phyloP scores from a whole-genome alignment of 768 basidiomycete species.

The Boletellus ananas region DNA sequence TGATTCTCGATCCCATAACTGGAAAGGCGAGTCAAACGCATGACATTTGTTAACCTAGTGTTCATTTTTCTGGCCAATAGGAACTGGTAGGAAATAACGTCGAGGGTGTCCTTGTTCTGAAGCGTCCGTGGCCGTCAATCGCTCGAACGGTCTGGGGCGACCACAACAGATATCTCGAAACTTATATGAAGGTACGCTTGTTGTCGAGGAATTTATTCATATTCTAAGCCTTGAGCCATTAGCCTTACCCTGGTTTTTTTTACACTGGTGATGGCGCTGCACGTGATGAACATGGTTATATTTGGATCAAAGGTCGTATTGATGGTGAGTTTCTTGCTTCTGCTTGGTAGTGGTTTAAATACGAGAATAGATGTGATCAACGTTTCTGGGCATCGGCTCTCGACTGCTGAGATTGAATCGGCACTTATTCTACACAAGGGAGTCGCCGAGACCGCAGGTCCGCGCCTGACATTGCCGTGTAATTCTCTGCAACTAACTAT shows the following conservation, averaged over 20 bases:
- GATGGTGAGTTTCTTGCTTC: slow-evolving; percentile 59
- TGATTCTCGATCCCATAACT: slow-evolving; percentile 78
- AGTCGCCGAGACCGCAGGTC: slow-evolving; percentile 89
- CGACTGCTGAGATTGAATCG: slow-evolving; percentile 97
- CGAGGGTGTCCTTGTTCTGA: slow-evolving; percentile 87
- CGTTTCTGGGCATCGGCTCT: slow-evolving; percentile 94
- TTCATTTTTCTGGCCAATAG: slow-evolving; percentile 24
- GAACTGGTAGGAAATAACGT: slow-evolving; percentile 76
- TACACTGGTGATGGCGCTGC: slow-evolving; percentile 98
- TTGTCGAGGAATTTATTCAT: slow-evolving; percentile 28
- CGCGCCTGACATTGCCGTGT: slow-evolving; percentile 7
- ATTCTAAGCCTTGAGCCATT: slow-evolving; percentile 30
- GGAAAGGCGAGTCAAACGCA: slow-evolving; percentile 50
- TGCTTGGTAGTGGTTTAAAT: not conserved
- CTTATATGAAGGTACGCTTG: slow-evolving; percentile 57
- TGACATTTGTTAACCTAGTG: not conserved
- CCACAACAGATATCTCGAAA: slow-evolving; percentile 80
- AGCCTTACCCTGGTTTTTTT: slow-evolving; percentile 87
- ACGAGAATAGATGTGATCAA: slow-evolving; percentile 81
- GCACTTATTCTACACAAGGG: slow-evolving; percentile 93
- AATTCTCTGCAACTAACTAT: slow-evolving; percentile 5
- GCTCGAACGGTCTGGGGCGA: slow-evolving; percentile 91
- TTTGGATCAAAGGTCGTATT: slow-evolving; percentile 97
- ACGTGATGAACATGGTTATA: slow-evolving; percentile 92
- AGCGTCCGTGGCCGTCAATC: slow-evolving; percentile 91